Percentiles rank a stretch among this genome's conserved stretches.
Conservation (phyloP, 306 rosid genomes). For the Malus fusca region DNA sequence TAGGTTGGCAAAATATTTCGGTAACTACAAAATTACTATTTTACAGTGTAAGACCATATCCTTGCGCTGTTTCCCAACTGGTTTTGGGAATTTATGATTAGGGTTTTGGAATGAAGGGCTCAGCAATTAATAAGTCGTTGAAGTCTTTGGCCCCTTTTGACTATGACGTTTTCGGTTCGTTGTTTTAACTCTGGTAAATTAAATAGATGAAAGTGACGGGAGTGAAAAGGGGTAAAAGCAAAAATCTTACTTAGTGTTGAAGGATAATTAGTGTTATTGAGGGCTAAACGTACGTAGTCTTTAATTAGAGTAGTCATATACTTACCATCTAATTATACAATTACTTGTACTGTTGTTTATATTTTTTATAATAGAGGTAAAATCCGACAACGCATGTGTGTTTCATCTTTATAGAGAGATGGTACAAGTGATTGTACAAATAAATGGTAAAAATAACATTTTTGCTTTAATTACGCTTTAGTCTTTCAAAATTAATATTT, state of each 20-base stretch:
- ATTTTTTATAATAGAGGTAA: too few relatives aligned
- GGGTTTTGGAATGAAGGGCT: not conserved
- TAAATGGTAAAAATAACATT: too few relatives aligned
- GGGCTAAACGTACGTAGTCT: too few relatives aligned
- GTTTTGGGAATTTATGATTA: slow-evolving; percentile 15
- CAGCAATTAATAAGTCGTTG: not conserved
- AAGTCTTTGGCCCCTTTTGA: not conserved
- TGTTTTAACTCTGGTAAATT: not conserved
- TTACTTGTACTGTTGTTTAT: too few relatives aligned
- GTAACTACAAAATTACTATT: slow-evolving; percentile 12
- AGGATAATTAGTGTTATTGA: too few relatives aligned
- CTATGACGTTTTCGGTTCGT: not conserved
- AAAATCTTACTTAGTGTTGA: too few relatives aligned
- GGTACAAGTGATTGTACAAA: too few relatives aligned
- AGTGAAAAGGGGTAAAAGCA: not conserved
- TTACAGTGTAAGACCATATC: not conserved
- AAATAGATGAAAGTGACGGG: slow-evolving; percentile 4
- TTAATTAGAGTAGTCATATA: too few relatives aligned
- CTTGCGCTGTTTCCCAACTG: not conserved
- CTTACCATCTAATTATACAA: too few relatives aligned
- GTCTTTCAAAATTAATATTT: too few relatives aligned
- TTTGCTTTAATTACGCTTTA: too few relatives aligned
- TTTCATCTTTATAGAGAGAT: too few relatives aligned
- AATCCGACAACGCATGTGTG: fast-evolving
- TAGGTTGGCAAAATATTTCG: not conserved